These are phyloP conservation scores for Dendrothele bispora DNA, from an alignment of 768 basidiomycete genomes.

Conservation along the genomic window DNA sequence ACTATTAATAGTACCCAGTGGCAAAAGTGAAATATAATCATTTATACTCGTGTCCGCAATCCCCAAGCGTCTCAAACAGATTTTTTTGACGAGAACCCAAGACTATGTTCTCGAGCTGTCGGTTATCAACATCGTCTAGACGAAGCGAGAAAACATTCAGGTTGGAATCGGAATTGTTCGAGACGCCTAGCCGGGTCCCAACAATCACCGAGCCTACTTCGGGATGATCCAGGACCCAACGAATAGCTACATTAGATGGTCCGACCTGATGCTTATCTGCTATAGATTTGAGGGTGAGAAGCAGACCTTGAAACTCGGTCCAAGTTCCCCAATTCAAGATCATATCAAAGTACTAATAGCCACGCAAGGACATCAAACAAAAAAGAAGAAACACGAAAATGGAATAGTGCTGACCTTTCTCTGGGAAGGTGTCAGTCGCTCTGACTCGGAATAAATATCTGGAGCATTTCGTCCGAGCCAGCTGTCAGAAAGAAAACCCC, in stretches of 20 bases:
- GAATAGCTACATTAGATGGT: conserved; percentile 58
- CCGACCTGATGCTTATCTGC: conserved; percentile 50
- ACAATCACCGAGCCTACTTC: conserved; percentile 62
- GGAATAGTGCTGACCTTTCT: conserved; percentile 40
- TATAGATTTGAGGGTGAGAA: conserved; percentile 43
- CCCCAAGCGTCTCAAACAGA: conserved; percentile 41
- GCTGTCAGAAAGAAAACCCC: conserved; percentile 57
- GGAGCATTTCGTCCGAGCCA: conserved; percentile 53
- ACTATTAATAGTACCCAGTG: no score
- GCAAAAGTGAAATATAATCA: no score
- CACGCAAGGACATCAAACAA: background rate
- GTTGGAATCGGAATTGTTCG: conserved; percentile 57
- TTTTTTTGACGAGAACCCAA: no score
- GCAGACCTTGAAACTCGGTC: conserved; percentile 51
- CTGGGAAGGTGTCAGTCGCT: conserved; percentile 55
- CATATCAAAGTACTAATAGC: conserved; percentile 54
- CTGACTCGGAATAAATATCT: conserved; percentile 41
- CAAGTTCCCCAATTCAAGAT: conserved; percentile 57
- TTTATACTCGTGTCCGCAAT: conserved; percentile 62
- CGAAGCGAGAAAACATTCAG: conserved; percentile 42
- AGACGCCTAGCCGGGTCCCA: conserved; percentile 54
- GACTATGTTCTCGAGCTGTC: conserved; percentile 45
- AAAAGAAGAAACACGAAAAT: background rate
- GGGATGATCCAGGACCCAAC: conserved; percentile 59
- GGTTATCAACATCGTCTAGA: conserved; percentile 42